Conservation (phyloP, 2,329 filamentous ascomycete genomes). For the Neospermospora avenae region DNA sequence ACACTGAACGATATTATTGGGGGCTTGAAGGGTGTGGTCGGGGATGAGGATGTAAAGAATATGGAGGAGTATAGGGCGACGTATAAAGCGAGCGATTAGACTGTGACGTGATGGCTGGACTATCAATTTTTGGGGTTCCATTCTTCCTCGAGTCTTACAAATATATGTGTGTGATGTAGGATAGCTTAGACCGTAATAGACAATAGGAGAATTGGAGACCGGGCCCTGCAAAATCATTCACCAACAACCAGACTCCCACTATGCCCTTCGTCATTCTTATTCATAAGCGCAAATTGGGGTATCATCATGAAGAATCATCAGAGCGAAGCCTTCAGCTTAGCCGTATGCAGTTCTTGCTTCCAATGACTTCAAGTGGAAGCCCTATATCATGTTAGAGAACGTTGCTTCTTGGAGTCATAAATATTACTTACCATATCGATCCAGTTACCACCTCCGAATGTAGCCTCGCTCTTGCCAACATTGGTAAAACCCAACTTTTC, state of each 20-base stretch:
- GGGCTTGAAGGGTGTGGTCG: conserved; percentile 58
- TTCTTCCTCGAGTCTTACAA: not conserved
- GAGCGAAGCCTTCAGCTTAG: conserved; percentile 3
- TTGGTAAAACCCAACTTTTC: conserved; percentile 70
- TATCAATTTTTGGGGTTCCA: not conserved
- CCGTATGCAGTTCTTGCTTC: conserved; percentile 33
- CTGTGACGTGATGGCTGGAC: conserved; percentile 20
- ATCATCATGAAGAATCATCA: conserved; percentile 20
- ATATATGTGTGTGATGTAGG: not conserved
- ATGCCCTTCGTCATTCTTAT: conserved; percentile 1
- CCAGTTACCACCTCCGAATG: conserved; percentile 79
- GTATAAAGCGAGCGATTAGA: conserved; percentile 56
- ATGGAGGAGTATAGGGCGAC: conserved; percentile 71
- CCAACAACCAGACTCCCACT: not conserved
- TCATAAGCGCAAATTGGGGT: conserved; percentile 15
- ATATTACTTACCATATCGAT: conserved; percentile 72
- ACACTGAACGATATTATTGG: conserved; percentile 80
- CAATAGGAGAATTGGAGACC: not conserved
- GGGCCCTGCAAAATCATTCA: not conserved
- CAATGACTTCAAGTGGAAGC: conserved; percentile 30
- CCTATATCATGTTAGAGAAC: conserved; percentile 14
- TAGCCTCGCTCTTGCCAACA: conserved; percentile 63
- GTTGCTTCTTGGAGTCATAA: not conserved
- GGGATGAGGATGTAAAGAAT: conserved; percentile 58
- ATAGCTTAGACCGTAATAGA: not conserved